These are phyloP conservation scores for Botryosphaeria dothidea DNA, from an alignment of 2,329 filamentous ascomycete genomes.

Conservation along the genomic window DNA sequence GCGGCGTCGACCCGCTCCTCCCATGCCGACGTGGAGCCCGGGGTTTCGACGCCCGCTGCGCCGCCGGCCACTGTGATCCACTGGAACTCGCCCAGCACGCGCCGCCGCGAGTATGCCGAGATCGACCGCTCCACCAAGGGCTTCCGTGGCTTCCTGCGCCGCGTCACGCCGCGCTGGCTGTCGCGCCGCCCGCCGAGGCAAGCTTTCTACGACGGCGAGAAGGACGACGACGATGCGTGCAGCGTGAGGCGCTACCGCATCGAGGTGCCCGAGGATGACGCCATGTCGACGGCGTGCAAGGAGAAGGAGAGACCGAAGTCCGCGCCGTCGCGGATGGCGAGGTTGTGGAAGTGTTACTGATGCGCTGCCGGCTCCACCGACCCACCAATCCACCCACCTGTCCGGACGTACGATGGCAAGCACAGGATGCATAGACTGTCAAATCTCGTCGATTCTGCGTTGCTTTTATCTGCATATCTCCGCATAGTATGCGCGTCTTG, in stretches of 20 bases:
- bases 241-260: conserved; percentile 41
- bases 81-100: conserved; percentile 39
- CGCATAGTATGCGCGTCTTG: background rate
- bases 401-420: background rate
- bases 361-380: background rate
- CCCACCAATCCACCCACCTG: background rate
- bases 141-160: conserved; percentile 34
- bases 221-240: conserved; percentile 30
- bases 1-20: background rate
- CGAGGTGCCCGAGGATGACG: conserved; percentile 29
- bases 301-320: conserved; percentile 7
- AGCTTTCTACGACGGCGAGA: conserved; percentile 34
- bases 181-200: conserved; percentile 29
- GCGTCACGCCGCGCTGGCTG: conserved; percentile 34
- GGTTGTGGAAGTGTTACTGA: background rate
- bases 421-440: conserved; percentile 5
- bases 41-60: background rate
- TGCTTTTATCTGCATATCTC: background rate
- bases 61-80: conserved; percentile 35
- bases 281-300: background rate
- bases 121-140: conserved; percentile 41
- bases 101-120: conserved; percentile 36
- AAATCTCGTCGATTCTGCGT: background rate
- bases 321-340: background rate
- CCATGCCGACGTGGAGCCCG: background rate